These are phyloP conservation scores for Talaromyces liani DNA, from an alignment of 495 filamentous ascomycete genomes.

Conservation along the genomic window DNA sequence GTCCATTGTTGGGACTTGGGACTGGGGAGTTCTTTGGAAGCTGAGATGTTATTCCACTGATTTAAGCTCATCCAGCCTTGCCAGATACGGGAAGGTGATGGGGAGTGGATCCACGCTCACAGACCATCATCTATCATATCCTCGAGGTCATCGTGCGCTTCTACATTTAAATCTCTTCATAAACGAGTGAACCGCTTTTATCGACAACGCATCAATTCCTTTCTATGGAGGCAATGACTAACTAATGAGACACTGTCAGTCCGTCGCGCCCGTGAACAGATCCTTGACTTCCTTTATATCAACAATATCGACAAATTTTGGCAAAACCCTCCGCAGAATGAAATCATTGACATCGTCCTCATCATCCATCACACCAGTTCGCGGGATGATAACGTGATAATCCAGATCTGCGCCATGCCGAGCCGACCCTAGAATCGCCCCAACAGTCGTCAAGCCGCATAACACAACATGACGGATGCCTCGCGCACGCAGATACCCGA, in stretches of 20 bases:
- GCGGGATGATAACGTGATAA: conserved; percentile 2
- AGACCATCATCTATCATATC: neutral
- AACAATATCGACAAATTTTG: conserved; percentile 5
- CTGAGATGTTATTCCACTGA: neutral
- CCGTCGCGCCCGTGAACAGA: neutral
- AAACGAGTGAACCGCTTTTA: neutral
- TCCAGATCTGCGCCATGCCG: conserved; percentile 6
- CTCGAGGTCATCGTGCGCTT: neutral
- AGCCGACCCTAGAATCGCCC: conserved; percentile 4
- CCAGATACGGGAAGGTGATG: neutral
- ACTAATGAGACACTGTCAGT: neutral
- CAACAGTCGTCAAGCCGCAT: conserved; percentile 3
- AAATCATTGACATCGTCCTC: conserved; percentile 3
- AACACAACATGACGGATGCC: conserved; percentile 4
- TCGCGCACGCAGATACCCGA: conserved; percentile 5
- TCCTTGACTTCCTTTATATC: conserved; percentile 1
- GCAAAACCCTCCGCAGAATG: neutral
- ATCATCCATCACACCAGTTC: conserved; percentile 5
- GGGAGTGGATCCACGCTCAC: neutral
- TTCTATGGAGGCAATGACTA: neutral
- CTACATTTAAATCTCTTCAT: neutral
- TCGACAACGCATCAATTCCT: neutral
- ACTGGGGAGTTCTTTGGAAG: neutral
- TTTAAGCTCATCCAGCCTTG: conserved; percentile 3
- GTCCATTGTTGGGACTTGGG: neutral